These are phyloP conservation scores for Globisporangium orthogonon DNA, from an alignment of 352 stramenopile species.

Conservation along the genomic window DNA sequence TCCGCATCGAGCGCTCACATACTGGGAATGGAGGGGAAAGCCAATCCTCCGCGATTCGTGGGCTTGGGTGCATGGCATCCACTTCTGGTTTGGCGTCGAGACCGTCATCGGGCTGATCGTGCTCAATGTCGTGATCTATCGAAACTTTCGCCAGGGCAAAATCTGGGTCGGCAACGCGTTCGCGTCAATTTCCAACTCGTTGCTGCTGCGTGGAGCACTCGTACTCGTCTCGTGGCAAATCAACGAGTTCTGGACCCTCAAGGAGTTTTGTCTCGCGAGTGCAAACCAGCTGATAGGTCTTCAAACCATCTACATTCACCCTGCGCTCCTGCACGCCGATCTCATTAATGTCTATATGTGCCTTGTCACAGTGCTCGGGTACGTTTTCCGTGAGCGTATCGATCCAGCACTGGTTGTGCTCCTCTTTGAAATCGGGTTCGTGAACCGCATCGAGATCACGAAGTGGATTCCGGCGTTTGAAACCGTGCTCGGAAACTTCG, in stretches of 20 bases:
- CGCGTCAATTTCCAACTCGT: conserved; percentile 22
- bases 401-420: conserved; percentile 24
- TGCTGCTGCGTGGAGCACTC: conserved; percentile 25
- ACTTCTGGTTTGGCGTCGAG: conserved; percentile 21
- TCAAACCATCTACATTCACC: conserved; percentile 23
- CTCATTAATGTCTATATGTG: conserved; percentile 30
- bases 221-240: conserved; percentile 25
- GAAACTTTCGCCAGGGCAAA: conserved; percentile 19
- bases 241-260: conserved; percentile 31
- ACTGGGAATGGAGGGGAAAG: conserved; percentile 2
- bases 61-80: conserved; percentile 22
- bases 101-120: conserved; percentile 21
- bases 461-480: conserved; percentile 1
- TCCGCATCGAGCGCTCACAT: conserved; percentile 9
- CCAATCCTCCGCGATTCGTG: conserved; percentile 11
- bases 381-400: conserved; percentile 17
- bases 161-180: conserved; percentile 41
- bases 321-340: conserved; percentile 21
- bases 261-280: conserved; percentile 18
- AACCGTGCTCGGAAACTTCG: not conserved
- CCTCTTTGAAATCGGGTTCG: conserved; percentile 22
- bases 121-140: conserved; percentile 24
- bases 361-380: conserved; percentile 16
- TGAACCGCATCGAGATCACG: conserved; percentile 6
- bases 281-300: conserved; percentile 15